These are phyloP conservation scores for Trametes cinnabarina DNA, from an alignment of 768 basidiomycete species.

Conservation along the genomic window DNA sequence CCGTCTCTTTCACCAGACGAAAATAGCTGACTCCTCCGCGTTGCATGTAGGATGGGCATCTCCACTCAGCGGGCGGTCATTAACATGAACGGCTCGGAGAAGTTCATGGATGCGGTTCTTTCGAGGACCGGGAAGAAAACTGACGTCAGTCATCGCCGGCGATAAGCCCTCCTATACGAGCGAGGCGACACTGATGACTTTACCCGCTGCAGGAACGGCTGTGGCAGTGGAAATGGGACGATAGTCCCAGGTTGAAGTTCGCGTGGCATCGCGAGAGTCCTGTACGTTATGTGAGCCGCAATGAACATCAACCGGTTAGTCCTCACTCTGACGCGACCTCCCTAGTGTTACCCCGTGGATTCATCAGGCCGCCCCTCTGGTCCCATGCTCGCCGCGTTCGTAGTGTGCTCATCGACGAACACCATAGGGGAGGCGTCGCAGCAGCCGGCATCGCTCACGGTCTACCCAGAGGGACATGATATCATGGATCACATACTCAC, in stretches of 20 bases:
- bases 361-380: constrained; percentile 1
- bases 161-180: neutral
- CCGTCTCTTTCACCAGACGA: no score
- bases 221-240: constrained; percentile 26
- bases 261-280: constrained; percentile 25
- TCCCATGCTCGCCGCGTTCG: constrained; percentile 20
- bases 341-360: constrained; percentile 22
- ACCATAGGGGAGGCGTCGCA: constrained; percentile 8
- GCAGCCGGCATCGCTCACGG: constrained; percentile 23
- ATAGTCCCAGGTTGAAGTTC: constrained; percentile 9
- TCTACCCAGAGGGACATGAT: constrained; percentile 28
- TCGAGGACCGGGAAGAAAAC: constrained; percentile 13
- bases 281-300: constrained; percentile 23
- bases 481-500: constrained; percentile 36
- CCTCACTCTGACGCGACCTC: neutral
- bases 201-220: constrained; percentile 13
- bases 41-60: constrained; percentile 23
- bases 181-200: no score
- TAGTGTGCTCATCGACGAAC: constrained; percentile 9
- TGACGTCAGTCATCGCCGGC: constrained; percentile 14
- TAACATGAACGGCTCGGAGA: constrained; percentile 21
- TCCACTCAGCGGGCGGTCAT: constrained; percentile 19
- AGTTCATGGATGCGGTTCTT: constrained; percentile 20
- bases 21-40: neutral
- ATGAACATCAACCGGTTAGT: neutral